Base-by-base conservation (phyloP, 2,329 filamentous ascomycete species). In the Sporothrix luriei region DNA sequence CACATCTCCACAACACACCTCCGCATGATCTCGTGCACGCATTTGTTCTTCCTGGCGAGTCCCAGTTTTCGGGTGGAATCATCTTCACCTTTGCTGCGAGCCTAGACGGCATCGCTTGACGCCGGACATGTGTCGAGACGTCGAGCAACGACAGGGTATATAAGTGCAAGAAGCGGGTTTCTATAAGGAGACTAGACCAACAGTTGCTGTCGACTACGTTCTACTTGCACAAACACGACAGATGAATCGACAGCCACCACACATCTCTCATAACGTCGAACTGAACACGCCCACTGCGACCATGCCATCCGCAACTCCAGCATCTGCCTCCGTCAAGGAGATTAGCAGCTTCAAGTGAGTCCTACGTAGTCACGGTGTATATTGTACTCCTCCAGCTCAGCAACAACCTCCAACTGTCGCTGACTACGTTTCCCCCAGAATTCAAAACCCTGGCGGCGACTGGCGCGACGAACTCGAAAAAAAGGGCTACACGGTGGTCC, bases 381-480 rank as follows among this genome's bases (percentile, higher is more conserved):
- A 24, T 6, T 43, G 3, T 6, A 9, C 19, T 11, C 11, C 21
- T 10, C 5, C 13, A 26, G 9, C 33, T n/a, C 55, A 19, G n/a
- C n/a, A 40, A 33, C 16, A 21, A 43, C 14, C 21, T 21, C 33
- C 33, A 21, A 38, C 55, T 21, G 2, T 4, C n/a, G 26, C n/a
- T 61, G 33, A 33, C 33, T n/a, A 33, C 5, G 9, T 40, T 43
- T 43, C 4, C 7, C 33, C 21, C 59, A 67, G 65, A 46, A 67
- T 67, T 46, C 65, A 67, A 24, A 67, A 67, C 65, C 65, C 65
- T 2, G 65, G 49, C 29, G 62, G 48, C 16, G 62, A 52, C 62
- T 66, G 62, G 62, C 62, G 46, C n/a, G 62, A 66, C 11, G 62
- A 66, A 40, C 62, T 66, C 24, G 62, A 66, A n/a, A 66, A 66